Conservation (phyloP, 2,329 filamentous ascomycete genomes). For the Diaporthe australafricana region DNA sequence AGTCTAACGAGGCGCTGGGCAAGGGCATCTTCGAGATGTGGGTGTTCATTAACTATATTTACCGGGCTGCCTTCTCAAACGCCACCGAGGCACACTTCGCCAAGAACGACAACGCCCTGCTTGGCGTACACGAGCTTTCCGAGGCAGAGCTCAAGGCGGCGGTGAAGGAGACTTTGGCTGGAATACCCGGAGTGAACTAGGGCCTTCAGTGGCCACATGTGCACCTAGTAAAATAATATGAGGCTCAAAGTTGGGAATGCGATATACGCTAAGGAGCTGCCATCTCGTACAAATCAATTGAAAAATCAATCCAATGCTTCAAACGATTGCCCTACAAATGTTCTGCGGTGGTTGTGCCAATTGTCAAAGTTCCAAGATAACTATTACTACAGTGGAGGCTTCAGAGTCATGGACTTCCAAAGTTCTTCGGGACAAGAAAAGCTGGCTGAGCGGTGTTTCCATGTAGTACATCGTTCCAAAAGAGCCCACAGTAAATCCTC, state of each 20-base stretch:
- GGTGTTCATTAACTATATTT: slow-evolving; percentile 10
- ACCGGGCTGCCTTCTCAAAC: slow-evolving; percentile 15
- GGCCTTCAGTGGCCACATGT: neutral
- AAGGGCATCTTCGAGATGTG: neutral
- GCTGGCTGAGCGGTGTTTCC: too few relatives aligned
- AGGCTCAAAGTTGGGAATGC: neutral
- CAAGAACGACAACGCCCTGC: slow-evolving; percentile 30
- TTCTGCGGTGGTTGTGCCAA: neutral
- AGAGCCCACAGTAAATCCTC: too few relatives aligned
- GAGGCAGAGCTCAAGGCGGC: slow-evolving; percentile 25
- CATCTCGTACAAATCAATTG: neutral
- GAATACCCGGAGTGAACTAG: slow-evolving; percentile 17
- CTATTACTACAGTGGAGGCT: too few relatives aligned
- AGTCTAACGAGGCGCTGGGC: slow-evolving; percentile 20
- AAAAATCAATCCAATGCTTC: neutral
- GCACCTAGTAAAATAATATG: too few relatives aligned
- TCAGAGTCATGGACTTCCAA: neutral
- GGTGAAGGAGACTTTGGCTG: slow-evolving; percentile 7
- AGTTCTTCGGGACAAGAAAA: too few relatives aligned
- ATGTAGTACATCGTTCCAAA: too few relatives aligned
- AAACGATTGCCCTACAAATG: neutral
- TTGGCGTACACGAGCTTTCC: slow-evolving; percentile 22
- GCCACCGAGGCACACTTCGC: slow-evolving; percentile 8
- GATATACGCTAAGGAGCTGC: neutral
- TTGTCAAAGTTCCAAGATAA: too few relatives aligned